Conservation (phyloP, 495 filamentous ascomycete genomes). For the Penicillium lagena region DNA sequence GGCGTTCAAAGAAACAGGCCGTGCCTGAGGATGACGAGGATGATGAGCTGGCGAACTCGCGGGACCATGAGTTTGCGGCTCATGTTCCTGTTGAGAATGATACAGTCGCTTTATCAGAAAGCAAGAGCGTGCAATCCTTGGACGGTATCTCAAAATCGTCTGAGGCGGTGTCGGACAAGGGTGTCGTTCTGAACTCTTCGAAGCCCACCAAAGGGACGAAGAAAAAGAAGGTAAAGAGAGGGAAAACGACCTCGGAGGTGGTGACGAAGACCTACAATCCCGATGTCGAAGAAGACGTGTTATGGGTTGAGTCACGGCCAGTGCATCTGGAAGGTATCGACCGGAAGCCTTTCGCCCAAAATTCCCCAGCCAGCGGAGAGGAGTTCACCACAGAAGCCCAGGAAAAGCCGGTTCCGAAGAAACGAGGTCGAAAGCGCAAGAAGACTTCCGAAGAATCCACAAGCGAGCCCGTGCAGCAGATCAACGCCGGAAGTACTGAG, state of each 20-base stretch:
- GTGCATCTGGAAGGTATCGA: neutral
- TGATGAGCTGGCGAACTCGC: conserved; percentile 22
- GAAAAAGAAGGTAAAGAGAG: conserved; percentile 35
- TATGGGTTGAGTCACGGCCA: conserved; percentile 31
- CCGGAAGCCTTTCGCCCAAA: neutral
- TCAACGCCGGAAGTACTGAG: neutral
- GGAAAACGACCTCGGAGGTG: conserved; percentile 29
- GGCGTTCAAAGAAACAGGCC: conserved; percentile 26
- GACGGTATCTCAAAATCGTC: too few relatives aligned
- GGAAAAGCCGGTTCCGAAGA: conserved; percentile 23
- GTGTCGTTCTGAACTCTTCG: conserved; percentile 7
- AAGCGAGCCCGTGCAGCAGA: neutral
- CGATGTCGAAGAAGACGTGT: conserved; percentile 28
- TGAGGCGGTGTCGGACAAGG: neutral
- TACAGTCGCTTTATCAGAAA: too few relatives aligned
- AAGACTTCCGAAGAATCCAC: conserved; percentile 17
- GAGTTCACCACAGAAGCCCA: neutral
- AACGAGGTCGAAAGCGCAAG: conserved; percentile 43
- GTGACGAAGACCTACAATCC: conserved; percentile 19
- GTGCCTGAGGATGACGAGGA: conserved; percentile 21
- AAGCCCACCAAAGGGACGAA: conserved; percentile 15
- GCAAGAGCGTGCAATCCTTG: too few relatives aligned
- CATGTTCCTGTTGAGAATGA: too few relatives aligned
- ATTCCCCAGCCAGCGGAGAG: neutral
- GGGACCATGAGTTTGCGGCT: neutral